Evolutionary conservation across 1,139 yeast genomes (phyloP).

Genomic region (Suhomyces kunorum): DNA sequence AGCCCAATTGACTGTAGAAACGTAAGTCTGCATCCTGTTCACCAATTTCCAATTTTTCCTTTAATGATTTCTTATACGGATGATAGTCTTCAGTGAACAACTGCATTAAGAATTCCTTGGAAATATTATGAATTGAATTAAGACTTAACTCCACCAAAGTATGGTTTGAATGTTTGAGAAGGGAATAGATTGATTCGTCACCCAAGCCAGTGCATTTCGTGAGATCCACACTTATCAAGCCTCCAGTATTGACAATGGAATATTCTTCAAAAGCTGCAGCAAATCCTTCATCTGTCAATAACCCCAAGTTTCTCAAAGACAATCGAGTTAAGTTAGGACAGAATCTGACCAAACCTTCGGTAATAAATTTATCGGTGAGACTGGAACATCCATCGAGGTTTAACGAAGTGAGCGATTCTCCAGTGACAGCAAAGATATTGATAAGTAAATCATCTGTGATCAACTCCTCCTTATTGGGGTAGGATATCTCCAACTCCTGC

Average conservation of each 20-base stretch:
- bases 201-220: conserved; percentile 67
- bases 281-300: conserved; percentile 67
- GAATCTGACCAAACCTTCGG: conserved; percentile 60
- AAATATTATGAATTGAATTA: conserved; percentile 66
- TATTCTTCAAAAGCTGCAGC: conserved; percentile 54
- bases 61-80: conserved; percentile 35
- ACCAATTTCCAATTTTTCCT: conserved; percentile 18
- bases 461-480: conserved; percentile 64
- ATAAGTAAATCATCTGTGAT: conserved; percentile 70
- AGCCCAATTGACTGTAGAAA: conserved; percentile 22
- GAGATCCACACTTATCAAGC: conserved; percentile 61
- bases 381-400: conserved; percentile 71
- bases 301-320: conserved; percentile 57
- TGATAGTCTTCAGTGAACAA: conserved; percentile 41
- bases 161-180: conserved; percentile 62
- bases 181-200: conserved; percentile 59
- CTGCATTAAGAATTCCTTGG: conserved; percentile 49
- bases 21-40: conserved; percentile 12
- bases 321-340: conserved; percentile 56
- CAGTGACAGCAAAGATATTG: conserved; percentile 62
- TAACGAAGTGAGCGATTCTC: conserved; percentile 59
- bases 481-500: conserved; percentile 63
- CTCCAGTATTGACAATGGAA: conserved; percentile 50
- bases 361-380: conserved; percentile 64
- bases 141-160: conserved; percentile 69